Evolutionary conservation across 1,284 basidiomycete species (phyloP).

Genomic region (Tylopilus orsonianus): DNA sequence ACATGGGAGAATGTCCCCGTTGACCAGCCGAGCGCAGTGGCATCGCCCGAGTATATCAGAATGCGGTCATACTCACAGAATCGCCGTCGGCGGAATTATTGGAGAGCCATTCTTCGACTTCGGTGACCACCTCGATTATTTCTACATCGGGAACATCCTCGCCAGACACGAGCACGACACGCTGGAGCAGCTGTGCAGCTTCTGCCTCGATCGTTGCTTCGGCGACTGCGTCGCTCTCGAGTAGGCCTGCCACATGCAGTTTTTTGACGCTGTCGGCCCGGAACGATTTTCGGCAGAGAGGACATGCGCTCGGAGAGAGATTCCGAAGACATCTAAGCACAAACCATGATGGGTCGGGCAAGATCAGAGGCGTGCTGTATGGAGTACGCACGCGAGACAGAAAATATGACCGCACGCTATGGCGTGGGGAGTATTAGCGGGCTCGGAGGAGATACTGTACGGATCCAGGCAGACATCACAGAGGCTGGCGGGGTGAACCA

Average conservation of each 20-base stretch:
- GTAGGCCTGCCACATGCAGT: constrained; percentile 52
- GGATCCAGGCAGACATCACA: constrained; percentile 70
- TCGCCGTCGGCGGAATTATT: constrained; percentile 18
- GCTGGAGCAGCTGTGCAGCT: constrained; percentile 43
- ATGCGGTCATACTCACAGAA: constrained; percentile 34
- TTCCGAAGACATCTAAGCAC: constrained; percentile 47
- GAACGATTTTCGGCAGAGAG: constrained; percentile 63
- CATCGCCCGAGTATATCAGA: constrained; percentile 5
- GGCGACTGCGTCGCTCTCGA: constrained; percentile 37
- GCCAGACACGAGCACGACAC: constrained; percentile 44
- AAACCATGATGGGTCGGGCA: constrained; percentile 7
- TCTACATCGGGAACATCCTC: constrained; percentile 45
- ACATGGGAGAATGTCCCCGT: not conserved
- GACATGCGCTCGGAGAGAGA: constrained; percentile 53
- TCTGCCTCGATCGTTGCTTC: constrained; percentile 27
- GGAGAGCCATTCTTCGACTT: constrained; percentile 49
- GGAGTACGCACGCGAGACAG: constrained; percentile 53
- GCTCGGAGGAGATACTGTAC: constrained; percentile 46
- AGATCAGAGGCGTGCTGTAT: constrained; percentile 12
- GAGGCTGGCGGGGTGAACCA: constrained; percentile 60
- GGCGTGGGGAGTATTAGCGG: constrained; percentile 53
- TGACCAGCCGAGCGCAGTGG: not conserved
- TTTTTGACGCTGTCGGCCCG: constrained; percentile 53
- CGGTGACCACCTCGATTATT: constrained; percentile 41
- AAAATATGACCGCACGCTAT: constrained; percentile 73